These are phyloP conservation scores for Trichoderma asperellum DNA, from an alignment of 2,329 filamentous ascomycete genomes.

Conservation along the genomic window DNA sequence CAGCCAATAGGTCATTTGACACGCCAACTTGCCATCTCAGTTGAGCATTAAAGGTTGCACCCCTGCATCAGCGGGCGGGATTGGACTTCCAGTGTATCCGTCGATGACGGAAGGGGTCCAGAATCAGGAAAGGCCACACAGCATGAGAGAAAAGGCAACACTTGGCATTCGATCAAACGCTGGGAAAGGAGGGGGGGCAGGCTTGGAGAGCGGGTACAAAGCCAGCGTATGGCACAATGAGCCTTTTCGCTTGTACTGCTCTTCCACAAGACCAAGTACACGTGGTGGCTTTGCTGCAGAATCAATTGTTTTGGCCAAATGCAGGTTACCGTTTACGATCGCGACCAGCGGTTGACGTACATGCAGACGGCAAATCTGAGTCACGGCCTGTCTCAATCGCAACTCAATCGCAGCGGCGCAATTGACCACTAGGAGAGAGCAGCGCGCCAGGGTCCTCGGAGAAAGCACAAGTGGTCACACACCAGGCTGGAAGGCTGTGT, in stretches of 20 bases:
- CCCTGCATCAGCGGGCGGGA: constrained; percentile 9
- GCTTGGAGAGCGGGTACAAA: not conserved
- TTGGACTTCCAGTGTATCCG: constrained; percentile 5
- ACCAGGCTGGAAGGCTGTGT: not conserved
- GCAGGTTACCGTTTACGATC: not conserved
- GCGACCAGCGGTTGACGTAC: not conserved
- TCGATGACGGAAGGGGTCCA: constrained; percentile 8
- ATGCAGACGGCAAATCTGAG: not conserved
- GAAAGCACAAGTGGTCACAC: not conserved
- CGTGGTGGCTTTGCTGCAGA: not conserved
- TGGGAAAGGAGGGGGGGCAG: not conserved
- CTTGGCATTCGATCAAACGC: not conserved
- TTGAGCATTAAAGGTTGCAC: not conserved
- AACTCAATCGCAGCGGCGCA: not conserved
- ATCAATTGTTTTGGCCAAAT: not conserved
- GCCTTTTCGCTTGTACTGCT: not conserved
- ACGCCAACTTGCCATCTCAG: not conserved
- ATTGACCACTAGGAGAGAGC: not conserved
- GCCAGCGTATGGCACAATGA: not conserved
- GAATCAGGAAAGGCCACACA: not conserved
- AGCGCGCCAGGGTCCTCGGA: not conserved
- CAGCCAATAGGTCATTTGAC: constrained; percentile 19
- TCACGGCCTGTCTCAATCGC: not conserved
- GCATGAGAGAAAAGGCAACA: not conserved
- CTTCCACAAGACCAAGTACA: not conserved